These are phyloP conservation scores for Tricholoma saponaceum DNA, from an alignment of 768 basidiomycete species.

Conservation along the genomic window DNA sequence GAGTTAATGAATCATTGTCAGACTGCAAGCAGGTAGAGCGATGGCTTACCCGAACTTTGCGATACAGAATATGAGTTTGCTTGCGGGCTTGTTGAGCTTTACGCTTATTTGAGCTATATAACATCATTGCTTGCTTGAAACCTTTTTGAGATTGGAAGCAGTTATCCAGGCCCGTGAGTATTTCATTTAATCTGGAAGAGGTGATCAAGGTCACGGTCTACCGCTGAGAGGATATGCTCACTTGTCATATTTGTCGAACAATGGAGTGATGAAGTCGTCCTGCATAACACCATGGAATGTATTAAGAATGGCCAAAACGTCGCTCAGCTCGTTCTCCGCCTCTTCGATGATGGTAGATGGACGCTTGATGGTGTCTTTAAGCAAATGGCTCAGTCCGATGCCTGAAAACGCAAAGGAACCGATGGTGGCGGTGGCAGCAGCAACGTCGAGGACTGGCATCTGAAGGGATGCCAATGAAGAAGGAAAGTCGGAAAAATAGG, in stretches of 20 bases:
- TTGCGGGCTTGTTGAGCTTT: not conserved
- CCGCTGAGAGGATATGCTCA: not conserved
- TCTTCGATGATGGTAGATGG: not conserved
- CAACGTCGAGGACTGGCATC: too few relatives aligned
- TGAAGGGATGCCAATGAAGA: too few relatives aligned
- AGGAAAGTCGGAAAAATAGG: too few relatives aligned
- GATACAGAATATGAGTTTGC: not conserved
- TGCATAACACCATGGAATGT: not conserved
- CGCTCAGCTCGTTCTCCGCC: not conserved
- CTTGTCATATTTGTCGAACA: not conserved
- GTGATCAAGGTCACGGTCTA: not conserved
- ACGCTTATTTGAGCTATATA: not conserved
- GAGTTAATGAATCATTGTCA: not conserved
- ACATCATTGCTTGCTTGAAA: not conserved
- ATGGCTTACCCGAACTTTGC: not conserved
- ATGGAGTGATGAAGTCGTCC: not conserved
- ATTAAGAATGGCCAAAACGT: not conserved
- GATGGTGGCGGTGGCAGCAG: not conserved
- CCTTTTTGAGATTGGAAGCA: not conserved
- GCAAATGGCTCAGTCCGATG: not conserved
- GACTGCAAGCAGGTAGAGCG: not conserved
- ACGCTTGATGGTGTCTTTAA: not conserved
- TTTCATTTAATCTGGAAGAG: not conserved
- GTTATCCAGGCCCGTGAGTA: not conserved
- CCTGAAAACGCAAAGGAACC: not conserved